A percentile compares a stretch with the other conserved stretches of the same genome.
Conservation (phyloP, 2,329 filamentous ascomycete genomes). For the Claviceps digitariae region DNA sequence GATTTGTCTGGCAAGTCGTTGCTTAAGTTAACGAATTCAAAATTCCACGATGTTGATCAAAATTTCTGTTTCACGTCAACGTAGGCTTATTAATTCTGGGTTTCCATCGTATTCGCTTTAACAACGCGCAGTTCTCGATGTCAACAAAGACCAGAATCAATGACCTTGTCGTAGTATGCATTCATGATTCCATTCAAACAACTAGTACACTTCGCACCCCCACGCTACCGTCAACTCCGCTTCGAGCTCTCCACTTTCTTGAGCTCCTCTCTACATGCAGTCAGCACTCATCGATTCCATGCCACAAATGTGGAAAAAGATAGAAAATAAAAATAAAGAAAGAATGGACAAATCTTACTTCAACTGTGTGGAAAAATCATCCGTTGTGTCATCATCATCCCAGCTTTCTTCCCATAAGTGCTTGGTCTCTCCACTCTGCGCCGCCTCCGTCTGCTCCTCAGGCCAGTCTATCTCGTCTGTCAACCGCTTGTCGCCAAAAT, state of each 20-base stretch:
- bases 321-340: background rate
- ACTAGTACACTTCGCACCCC: background rate
- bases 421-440: conserved; percentile 50
- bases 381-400: conserved; percentile 95
- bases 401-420: conserved; percentile 99
- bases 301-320: no score
- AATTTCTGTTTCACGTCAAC: no score
- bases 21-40: background rate
- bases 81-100: no score
- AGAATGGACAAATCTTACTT: conserved; percentile 71
- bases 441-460: conserved; percentile 78
- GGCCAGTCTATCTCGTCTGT: conserved; percentile 58
- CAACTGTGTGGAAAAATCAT: conserved; percentile 90
- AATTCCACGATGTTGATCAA: background rate
- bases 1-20: background rate
- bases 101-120: background rate
- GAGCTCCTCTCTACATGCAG: conserved; percentile 58
- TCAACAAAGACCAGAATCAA: background rate
- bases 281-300: conserved; percentile 4
- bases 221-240: conserved; percentile 30
- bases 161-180: background rate
- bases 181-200: background rate
- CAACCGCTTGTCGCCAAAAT: background rate
- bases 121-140: background rate
- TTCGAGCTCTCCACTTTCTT: conserved; percentile 82